Evolutionary conservation across 148 eudicot species (phyloP).

Genomic region (Persicaria tinctoria): DNA sequence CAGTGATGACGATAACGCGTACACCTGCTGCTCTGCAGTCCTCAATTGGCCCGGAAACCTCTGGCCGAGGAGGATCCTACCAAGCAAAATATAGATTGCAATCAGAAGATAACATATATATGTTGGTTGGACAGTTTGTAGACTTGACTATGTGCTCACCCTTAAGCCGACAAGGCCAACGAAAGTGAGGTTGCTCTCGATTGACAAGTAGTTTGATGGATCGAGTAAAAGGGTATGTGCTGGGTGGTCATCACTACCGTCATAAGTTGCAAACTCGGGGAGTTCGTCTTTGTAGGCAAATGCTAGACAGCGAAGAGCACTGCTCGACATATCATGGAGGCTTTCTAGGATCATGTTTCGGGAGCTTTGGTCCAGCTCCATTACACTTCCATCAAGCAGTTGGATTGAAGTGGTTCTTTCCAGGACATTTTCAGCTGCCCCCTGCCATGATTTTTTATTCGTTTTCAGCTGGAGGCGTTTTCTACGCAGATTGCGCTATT

Average conservation of each 20-base stretch:
- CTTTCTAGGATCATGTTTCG: conserved; percentile 37
- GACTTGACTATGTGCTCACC: conserved; percentile 32
- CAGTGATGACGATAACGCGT: conserved; percentile 79
- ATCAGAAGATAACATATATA: not conserved
- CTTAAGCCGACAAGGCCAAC: conserved; percentile 80
- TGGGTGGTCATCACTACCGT: conserved; percentile 47
- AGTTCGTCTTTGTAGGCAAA: conserved; percentile 75
- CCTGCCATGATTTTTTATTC: not conserved
- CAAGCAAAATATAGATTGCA: not conserved
- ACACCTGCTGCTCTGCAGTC: conserved; percentile 85
- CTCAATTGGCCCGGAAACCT: conserved; percentile 63
- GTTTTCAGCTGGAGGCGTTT: conserved; percentile 43
- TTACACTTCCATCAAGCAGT: not conserved
- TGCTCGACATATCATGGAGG: conserved; percentile 48
- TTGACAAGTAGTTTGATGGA: conserved; percentile 51
- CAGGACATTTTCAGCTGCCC: not conserved
- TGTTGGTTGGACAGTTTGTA: not conserved
- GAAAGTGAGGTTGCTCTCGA: conserved; percentile 65
- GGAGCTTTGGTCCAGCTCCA: not conserved
- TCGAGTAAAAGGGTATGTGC: conserved; percentile 76
- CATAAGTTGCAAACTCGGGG: conserved; percentile 59
- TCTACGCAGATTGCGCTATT: not conserved
- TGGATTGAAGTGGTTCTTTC: not conserved
- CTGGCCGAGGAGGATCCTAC: conserved; percentile 90
- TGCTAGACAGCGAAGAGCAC: conserved; percentile 87